These are phyloP conservation scores for Wickerhamiella shivajii DNA, from an alignment of 805 yeast genomes.

Conservation along the genomic window DNA sequence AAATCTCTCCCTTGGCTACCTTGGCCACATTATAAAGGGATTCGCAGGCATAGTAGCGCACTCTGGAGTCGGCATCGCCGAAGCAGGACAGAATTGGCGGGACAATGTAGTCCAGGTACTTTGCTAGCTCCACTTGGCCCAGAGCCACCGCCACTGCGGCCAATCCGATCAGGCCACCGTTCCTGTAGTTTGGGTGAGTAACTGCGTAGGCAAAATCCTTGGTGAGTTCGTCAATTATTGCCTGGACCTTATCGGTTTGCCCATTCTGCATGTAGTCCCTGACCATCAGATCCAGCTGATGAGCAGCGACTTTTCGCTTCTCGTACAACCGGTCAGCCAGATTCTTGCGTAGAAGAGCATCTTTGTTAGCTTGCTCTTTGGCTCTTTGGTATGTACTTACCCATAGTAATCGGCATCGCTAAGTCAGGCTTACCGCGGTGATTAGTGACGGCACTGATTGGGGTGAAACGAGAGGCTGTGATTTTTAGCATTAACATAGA, in stretches of 20 bases:
- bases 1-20: conserved; percentile 88
- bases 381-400: background rate
- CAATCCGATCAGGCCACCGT: conserved; percentile 89
- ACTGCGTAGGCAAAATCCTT: conserved; percentile 68
- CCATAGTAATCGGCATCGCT: too few species aligned
- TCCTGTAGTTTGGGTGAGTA: conserved; percentile 75
- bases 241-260: conserved; percentile 44
- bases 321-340: conserved; percentile 62
- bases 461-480: too few species aligned
- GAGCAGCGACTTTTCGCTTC: conserved; percentile 61
- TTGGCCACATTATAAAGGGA: conserved; percentile 90
- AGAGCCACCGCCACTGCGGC: conserved; percentile 93
- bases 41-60: conserved; percentile 93
- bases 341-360: conserved; percentile 51
- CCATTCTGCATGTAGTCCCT: conserved; percentile 49
- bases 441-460: too few species aligned
- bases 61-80: conserved; percentile 95
- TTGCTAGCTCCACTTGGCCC: conserved; percentile 69
- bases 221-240: conserved; percentile 57
- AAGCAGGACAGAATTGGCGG: conserved; percentile 92
- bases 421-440: too few species aligned
- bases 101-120: conserved; percentile 67
- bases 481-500: too few species aligned
- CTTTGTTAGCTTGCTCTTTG: conserved; percentile 23
- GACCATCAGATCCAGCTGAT: conserved; percentile 51